These are phyloP conservation scores for Setaria viridis DNA, from an alignment of 202 grass and related monocot species.

Conservation along the genomic window DNA sequence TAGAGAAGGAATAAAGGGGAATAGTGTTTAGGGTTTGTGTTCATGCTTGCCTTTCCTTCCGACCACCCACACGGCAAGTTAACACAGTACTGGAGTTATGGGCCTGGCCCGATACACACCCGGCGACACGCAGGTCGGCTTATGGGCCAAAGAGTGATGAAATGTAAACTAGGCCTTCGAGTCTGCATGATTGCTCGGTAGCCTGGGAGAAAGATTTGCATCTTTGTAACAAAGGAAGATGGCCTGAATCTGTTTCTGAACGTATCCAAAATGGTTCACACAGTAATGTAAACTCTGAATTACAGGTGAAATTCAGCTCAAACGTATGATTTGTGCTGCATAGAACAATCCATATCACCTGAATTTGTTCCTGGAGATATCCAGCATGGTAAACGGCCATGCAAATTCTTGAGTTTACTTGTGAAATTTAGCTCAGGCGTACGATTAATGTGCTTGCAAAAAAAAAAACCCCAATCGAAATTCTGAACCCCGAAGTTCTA, in stretches of 20 bases:
- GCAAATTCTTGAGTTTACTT: neutral
- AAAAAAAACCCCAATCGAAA: neutral
- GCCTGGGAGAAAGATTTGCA: neutral
- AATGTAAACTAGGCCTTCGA: too few relatives aligned
- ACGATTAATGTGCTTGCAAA: neutral
- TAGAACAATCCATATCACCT: neutral
- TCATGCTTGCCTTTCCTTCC: too few relatives aligned
- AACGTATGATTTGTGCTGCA: neutral
- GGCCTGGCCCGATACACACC: too few relatives aligned
- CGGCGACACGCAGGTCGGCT: too few relatives aligned
- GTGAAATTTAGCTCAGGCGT: neutral
- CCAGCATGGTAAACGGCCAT: neutral
- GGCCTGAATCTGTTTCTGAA: neutral
- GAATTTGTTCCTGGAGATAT: neutral
- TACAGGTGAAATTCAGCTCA: neutral
- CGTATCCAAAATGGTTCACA: neutral
- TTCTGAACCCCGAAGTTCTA: neutral
- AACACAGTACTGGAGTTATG: too few relatives aligned
- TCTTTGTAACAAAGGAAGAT: neutral
- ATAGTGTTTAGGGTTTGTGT: too few relatives aligned
- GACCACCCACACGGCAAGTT: too few relatives aligned
- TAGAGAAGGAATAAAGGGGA: too few relatives aligned
- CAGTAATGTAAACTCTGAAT: neutral
- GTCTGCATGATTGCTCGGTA: neutral
- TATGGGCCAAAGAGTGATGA: too few relatives aligned